phyloP scores from a whole-genome alignment of 495 filamentous ascomycete species.

The Aspergillus wentii region DNA sequence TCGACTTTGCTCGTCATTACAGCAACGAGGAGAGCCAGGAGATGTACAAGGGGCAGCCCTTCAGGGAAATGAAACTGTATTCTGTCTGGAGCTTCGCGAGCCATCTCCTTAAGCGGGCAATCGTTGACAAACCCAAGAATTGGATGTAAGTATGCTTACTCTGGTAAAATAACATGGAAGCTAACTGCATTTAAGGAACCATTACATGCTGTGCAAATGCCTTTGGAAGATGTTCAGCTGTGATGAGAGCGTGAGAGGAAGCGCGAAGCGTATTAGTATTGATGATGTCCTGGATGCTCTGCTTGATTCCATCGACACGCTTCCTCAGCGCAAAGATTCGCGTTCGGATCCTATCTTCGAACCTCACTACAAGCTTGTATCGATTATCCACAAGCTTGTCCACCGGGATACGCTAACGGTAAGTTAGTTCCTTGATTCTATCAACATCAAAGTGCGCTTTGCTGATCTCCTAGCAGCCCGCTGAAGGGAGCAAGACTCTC shows the following conservation, averaged over 20 bases:
- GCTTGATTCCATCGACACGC: conserved; percentile 65
- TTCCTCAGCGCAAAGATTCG: conserved; percentile 76
- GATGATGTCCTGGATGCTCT: conserved; percentile 64
- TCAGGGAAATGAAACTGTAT: conserved; percentile 66
- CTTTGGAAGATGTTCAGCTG: conserved; percentile 89
- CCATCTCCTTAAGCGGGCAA: conserved; percentile 70
- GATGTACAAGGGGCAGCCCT: conserved; percentile 71
- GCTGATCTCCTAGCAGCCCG: conserved; percentile 26
- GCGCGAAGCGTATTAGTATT: conserved; percentile 40
- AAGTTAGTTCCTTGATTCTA: conserved; percentile 8
- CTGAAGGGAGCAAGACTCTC: conserved; percentile 51
- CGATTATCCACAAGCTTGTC: conserved; percentile 80
- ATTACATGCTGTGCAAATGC: conserved; percentile 91
- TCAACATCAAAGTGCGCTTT: not conserved
- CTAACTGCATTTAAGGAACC: conserved; percentile 47
- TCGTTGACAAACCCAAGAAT: conserved; percentile 66
- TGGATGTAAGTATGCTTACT: conserved; percentile 65
- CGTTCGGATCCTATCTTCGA: conserved; percentile 82
- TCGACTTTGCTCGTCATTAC: conserved; percentile 71
- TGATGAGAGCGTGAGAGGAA: conserved; percentile 44
- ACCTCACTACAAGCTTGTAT: conserved; percentile 93
- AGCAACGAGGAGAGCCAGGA: conserved; percentile 60
- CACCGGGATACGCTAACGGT: conserved; percentile 26
- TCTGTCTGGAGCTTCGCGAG: conserved; percentile 84
- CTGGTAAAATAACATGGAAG: not conserved